These are phyloP conservation scores for Viridothelium virens DNA, from an alignment of 495 filamentous ascomycete genomes.

Conservation along the genomic window DNA sequence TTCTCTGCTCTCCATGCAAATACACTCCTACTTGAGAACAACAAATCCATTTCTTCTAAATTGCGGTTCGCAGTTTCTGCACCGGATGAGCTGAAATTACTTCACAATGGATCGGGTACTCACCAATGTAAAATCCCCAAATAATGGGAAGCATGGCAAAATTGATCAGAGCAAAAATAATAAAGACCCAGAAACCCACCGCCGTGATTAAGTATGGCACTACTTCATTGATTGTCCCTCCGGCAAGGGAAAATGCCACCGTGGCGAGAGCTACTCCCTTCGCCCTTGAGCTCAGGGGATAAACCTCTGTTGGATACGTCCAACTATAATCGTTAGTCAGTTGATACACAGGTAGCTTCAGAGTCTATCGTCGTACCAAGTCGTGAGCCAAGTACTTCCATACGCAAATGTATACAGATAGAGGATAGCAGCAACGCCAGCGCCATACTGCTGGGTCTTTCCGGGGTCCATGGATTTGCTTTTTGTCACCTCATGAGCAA, in stretches of 20 bases:
- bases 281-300: slow-evolving; percentile 56
- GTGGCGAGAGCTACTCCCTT: slow-evolving; percentile 63
- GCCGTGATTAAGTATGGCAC: slow-evolving; percentile 16
- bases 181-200: slow-evolving; percentile 15
- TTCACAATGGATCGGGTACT: background rate
- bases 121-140: slow-evolving; percentile 20
- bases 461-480: slow-evolving; percentile 3
- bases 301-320: slow-evolving; percentile 64
- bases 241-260: slow-evolving; percentile 47
- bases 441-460: slow-evolving; percentile 15
- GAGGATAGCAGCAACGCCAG: slow-evolving; percentile 10
- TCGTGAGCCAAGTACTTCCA: slow-evolving; percentile 56
- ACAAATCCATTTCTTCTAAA: slow-evolving; percentile 15
- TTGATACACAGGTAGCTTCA: background rate
- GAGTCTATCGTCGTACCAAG: background rate
- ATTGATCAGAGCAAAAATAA: slow-evolving; percentile 16
- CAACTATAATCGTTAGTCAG: slow-evolving; percentile 29
- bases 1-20: slow-evolving; percentile 15
- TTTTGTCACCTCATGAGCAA: slow-evolving; percentile 11
- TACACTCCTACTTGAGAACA: slow-evolving; percentile 17
- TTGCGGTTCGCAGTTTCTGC: slow-evolving; percentile 12
- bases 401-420: slow-evolving; percentile 56
- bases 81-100: background rate
- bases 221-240: slow-evolving; percentile 15
- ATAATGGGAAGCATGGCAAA: slow-evolving; percentile 16